Conservation (phyloP, 148 eudicot genomes). For the Nepenthes mirabilis region DNA sequence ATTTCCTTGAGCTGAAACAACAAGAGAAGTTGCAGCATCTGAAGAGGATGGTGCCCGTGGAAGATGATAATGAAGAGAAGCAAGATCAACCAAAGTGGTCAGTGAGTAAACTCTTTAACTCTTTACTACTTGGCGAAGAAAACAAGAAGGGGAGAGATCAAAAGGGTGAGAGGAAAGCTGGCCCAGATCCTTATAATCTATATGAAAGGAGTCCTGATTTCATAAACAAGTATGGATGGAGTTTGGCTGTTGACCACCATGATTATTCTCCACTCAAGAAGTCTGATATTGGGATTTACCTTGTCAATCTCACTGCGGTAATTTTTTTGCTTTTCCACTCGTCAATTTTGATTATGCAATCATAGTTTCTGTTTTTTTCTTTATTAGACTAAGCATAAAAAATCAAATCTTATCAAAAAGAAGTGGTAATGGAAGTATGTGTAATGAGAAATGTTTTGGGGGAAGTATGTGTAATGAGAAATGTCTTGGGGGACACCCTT, state of each 20-base stretch:
- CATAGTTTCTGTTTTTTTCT: not conserved
- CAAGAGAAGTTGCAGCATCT: conserved; percentile 33
- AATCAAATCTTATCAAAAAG: too few species aligned
- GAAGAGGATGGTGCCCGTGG: conserved; percentile 22
- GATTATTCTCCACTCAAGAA: conserved; percentile 48
- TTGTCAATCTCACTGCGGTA: conserved; percentile 84
- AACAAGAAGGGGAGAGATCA: conserved; percentile 12
- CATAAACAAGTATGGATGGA: conserved; percentile 66
- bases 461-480: too few species aligned
- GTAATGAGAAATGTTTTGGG: too few species aligned
- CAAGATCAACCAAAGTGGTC: conserved; percentile 32
- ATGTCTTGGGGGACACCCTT: too few species aligned
- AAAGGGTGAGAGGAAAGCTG: conserved; percentile 2
- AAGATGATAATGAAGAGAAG: conserved; percentile 11
- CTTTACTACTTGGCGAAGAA: conserved; percentile 23
- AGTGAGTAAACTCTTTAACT: conserved; percentile 24
- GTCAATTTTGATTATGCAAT: not conserved
- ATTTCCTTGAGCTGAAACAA: conserved; percentile 29
- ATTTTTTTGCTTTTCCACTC: not conserved
- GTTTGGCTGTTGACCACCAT: conserved; percentile 39
- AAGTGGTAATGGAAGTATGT: too few species aligned
- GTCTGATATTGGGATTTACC: conserved; percentile 45
- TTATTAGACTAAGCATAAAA: too few species aligned
- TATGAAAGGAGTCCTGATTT: conserved; percentile 46
- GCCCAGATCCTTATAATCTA: conserved; percentile 51